Conservation (phyloP, 2,329 filamentous ascomycete species). For the Penicillium expansum region DNA sequence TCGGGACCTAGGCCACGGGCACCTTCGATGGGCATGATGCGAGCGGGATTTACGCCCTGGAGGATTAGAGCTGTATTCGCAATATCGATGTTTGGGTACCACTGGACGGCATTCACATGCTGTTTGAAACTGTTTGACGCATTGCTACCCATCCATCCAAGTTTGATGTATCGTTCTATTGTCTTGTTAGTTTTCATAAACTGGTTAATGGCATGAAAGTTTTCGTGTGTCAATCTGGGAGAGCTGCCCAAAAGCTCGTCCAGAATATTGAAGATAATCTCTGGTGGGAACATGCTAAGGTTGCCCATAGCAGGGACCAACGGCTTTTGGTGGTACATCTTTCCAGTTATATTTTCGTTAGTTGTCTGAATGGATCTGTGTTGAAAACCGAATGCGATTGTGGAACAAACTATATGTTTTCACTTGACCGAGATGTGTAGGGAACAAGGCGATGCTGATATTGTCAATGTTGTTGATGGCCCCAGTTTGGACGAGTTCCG, state of each 20-base stretch:
- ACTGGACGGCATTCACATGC: neutral
- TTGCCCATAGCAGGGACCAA: neutral
- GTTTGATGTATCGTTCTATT: neutral
- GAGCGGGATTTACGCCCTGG: neutral
- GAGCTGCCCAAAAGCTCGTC: neutral
- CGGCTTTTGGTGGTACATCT: neutral
- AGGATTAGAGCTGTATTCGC: neutral
- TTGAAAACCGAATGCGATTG: neutral
- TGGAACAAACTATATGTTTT: neutral
- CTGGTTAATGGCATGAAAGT: constrained; percentile 2
- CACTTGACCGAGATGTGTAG: neutral
- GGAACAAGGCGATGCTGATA: no score
- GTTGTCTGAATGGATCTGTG: neutral
- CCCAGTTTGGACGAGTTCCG: neutral
- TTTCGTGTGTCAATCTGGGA: constrained; percentile 5
- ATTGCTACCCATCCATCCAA: neutral
- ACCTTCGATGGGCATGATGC: neutral
- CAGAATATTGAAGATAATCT: constrained; percentile 11
- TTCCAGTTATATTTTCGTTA: neutral
- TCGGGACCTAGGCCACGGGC: neutral
- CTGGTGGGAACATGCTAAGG: constrained; percentile 5
- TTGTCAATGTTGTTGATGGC: neutral
- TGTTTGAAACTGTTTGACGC: neutral
- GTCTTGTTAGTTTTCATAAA: neutral
- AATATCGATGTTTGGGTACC: neutral